Evolutionary conservation across 2,329 filamentous ascomycete species (phyloP), one percentile per base, ranked within the genome.

Genomic region (Acarospora socialis): DNA sequence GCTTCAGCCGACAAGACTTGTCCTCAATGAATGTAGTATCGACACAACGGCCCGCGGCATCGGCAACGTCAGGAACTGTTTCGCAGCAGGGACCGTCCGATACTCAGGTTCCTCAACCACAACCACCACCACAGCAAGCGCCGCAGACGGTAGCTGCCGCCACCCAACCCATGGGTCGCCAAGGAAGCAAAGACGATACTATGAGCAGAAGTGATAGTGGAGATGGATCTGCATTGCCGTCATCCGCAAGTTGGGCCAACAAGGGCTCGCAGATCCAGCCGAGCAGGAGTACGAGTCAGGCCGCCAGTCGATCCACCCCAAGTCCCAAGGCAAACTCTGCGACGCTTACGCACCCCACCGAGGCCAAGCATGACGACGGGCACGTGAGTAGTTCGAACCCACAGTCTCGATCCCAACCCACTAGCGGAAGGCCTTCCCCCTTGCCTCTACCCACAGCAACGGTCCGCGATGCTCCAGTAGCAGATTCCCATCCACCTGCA

Each of bases 11-110:
- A 28, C 84, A 94, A 52, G 87, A 94, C 54, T 60, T 95, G 21
- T 95, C 87, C 1, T 92, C 86, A 12, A 81, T 94, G 66, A 95
- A 94, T 48, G 87, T 81, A 38, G 76, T 84, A 35, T 81, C 78
- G 40, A 84, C 80, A 2, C 83, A 77, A 50, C 63, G 83, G 46
- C 71, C 78, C 21, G 74, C 76, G 2, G 60, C 80, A 30, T 59
- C 64, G 3, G 58, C 57, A 3, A 60, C 60, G 31, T 60, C 63
- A 23, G 65, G 58, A 41, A 45, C 21, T 42, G 46, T 32, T 26
- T 41, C 17, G 31, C 46, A 17, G 36, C n/a, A n/a, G n/a, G n/a
- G n/a, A n/a, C n/a, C n/a, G n/a, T n/a, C n/a, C n/a, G n/a, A n/a
- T n/a, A n/a, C 39, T 33, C 32, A 39, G 15, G 44, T 46, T 25